Evolutionary conservation across 345 rosid genomes (phyloP).

Genomic region (Linum usitatissimum): DNA sequence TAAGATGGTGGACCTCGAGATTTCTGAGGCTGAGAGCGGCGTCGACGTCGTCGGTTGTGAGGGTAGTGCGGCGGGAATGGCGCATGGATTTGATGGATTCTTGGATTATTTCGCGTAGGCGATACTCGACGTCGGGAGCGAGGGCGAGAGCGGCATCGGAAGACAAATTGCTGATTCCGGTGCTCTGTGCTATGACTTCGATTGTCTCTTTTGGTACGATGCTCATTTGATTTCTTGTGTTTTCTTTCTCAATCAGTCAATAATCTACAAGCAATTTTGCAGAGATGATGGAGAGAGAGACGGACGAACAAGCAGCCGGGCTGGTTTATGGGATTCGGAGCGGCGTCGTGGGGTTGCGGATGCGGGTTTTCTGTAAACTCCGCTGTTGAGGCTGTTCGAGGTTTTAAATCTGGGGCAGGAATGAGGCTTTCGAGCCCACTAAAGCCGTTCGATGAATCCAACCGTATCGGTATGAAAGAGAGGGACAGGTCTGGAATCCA

Average conservation of each 20-base stretch:
- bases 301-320: too few relatives aligned
- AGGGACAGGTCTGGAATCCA: too few relatives aligned
- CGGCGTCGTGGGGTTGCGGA: too few relatives aligned
- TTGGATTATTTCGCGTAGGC: constrained; percentile 92
- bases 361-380: too few relatives aligned
- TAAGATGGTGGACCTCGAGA: constrained; percentile 48
- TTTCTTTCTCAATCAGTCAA: background rate
- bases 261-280: too few relatives aligned
- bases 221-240: constrained; percentile 37
- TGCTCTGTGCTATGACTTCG: constrained; percentile 82
- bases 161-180: constrained; percentile 58
- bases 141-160: constrained; percentile 71
- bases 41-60: constrained; percentile 73
- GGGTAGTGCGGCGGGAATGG: constrained; percentile 68
- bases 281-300: too few relatives aligned
- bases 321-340: too few relatives aligned
- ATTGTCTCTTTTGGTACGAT: constrained; percentile 79
- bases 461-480: too few relatives aligned
- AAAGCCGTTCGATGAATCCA: too few relatives aligned
- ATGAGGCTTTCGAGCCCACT: too few relatives aligned
- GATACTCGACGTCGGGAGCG: constrained; percentile 92
- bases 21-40: constrained; percentile 73
- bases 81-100: constrained; percentile 94
- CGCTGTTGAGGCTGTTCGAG: too few relatives aligned
- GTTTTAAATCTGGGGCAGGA: too few relatives aligned